Evolutionary conservation across 1,139 yeast species (phyloP), one percentile per base, ranked within the genome.

Genomic region (Torulaspora pretoriensis): DNA sequence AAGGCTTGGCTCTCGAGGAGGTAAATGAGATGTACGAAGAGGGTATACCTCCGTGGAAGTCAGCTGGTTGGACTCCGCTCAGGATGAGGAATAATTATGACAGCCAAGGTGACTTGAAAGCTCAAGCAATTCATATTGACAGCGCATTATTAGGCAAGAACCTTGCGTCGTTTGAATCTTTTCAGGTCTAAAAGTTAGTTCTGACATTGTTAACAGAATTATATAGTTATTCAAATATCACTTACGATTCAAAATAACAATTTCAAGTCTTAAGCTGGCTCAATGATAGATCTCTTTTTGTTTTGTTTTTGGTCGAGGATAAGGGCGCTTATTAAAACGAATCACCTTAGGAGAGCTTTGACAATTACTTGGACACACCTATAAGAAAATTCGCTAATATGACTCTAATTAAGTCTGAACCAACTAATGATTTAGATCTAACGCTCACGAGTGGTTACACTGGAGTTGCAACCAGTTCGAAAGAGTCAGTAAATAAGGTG

Each of bases 341-440:
- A 4, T 4, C 22, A 19, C 22, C 22, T 4, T 19, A 19, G 22
- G 22, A 19, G 22, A 3, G 22, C 7, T 19, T 19, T 19, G 22
- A 19, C 7, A 6, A 7, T 19, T 19, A 7, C 7, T 19, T 19
- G 7, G 17, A 35, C 7, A 35, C 2, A 12, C 9, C 27, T 26
- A 38, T 3, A 26, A 26, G 12, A 14, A n/a, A 8, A 13, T n/a
- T 9, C 4, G 8, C 7, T 24, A 17, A 10, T 7, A 47, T 47
- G 50, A 42, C 50, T 3, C 8, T 38, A 7, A 42, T 47, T n/a
- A 47, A 48, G 30, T 30, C 51, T 1, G 51, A 48, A 16, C 47
- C 48, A 2, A 36, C 28, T 13, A 23, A 13, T 22, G 41, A 38
- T 10, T 29, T 22, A 19, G 10, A 28, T 9, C 12, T 40, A 9